Percentiles rank a stretch among this genome's conserved stretches.
phyloP scores from a whole-genome alignment of 2,329 filamentous ascomycete species.

The Claviceps spartinae region DNA sequence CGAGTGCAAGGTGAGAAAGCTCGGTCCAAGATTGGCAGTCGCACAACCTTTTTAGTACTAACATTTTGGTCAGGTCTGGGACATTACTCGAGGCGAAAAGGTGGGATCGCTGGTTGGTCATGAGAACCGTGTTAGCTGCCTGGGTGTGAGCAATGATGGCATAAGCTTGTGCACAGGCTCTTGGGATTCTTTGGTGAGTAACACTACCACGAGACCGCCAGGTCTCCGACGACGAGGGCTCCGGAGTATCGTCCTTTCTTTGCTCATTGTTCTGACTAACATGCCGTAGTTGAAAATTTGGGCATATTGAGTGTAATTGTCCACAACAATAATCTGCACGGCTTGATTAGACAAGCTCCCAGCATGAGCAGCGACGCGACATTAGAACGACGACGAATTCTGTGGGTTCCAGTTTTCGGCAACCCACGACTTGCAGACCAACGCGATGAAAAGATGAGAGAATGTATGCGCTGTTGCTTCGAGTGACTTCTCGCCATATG shows the following conservation, averaged over 20 bases:
- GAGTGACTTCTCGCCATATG: neutral
- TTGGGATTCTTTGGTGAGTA: conserved; percentile 93
- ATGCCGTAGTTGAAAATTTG: conserved; percentile 63
- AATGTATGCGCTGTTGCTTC: too few relatives aligned
- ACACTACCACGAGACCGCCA: neutral
- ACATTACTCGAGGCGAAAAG: conserved; percentile 90
- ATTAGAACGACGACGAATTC: conserved; percentile 16
- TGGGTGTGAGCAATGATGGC: conserved; percentile 96
- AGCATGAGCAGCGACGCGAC: conserved; percentile 16
- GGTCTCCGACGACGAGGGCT: neutral
- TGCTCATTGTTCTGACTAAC: conserved; percentile 4
- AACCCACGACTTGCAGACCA: conserved; percentile 15
- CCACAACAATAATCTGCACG: conserved; percentile 11
- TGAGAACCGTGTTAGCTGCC: conserved; percentile 96
- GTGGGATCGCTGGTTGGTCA: conserved; percentile 93
- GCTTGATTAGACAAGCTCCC: conserved; percentile 17
- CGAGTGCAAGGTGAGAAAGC: conserved; percentile 77
- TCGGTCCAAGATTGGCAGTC: neutral
- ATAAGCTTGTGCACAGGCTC: conserved; percentile 99
- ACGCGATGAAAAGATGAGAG: too few relatives aligned
- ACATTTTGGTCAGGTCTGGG: conserved; percentile 65
- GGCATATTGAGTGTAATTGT: conserved; percentile 49
- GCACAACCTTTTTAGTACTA: conserved; percentile 3
- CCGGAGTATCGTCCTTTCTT: too few relatives aligned
- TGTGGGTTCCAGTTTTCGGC: conserved; percentile 15